Base-by-base conservation (phyloP, 148 eudicot genomes). In the Fagopyrum esculentum region DNA sequence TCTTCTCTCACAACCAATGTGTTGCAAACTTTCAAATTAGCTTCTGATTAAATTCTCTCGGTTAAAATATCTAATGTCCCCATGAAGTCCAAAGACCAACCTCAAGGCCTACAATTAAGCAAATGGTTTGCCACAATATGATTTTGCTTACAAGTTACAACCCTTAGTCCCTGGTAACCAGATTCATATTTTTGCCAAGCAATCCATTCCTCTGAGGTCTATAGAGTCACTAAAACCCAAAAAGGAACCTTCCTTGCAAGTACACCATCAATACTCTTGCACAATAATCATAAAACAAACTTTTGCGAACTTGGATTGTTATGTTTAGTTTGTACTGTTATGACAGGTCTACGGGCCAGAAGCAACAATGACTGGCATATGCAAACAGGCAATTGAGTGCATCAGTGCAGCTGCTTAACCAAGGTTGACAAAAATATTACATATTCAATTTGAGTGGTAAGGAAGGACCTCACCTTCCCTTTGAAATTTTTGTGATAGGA, bases 351-450 rank as follows among this genome's bases (percentile, higher is more conserved):
- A 89, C 57, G 98, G 98, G 49, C 98, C 98, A 13, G 98, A 93
- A 82, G 97, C 89, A 76, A 93, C 98, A 51, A 93, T 93, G 98
- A 91, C 98, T 0, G 98, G 98, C 74, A 93, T 93, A 73, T 93
- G 98, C 98, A 93, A 93, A 76, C 94, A 91, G 84, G 97, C 98
- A 56, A 93, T 93, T 69, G 90, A 91, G 76, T 93, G 95, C 88
- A 86, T 71, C 83, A 75, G 80, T 19, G 92, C 85, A 30, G 86
- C 91, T 78, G 97, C 98, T 59, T 93, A 78, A 86, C 48, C 35
- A 30, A 40, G 70, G 70, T 15, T 66, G 10, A 66, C 29, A 17
- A 22, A 57, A 57, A 19, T 5, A 57, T 4, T 57, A 19, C 11
- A 26, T 12, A 63, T 44, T 30, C 12, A 30, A 30, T 63, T 35